These are phyloP conservation scores for Inosperma sp. DNA, from an alignment of 768 basidiomycete species.

Conservation along the genomic window DNA sequence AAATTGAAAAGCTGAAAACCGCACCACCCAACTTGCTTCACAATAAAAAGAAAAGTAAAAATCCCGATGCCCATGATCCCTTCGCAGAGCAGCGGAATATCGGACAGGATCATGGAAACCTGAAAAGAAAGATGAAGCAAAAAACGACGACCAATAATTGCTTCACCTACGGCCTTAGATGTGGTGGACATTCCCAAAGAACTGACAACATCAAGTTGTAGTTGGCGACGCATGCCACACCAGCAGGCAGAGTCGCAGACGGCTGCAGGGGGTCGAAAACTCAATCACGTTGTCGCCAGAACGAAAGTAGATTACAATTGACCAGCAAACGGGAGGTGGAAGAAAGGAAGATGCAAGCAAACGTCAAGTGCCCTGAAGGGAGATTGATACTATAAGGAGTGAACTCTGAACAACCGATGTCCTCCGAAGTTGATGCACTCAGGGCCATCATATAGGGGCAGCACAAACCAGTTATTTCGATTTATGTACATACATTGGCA, in stretches of 20 bases:
- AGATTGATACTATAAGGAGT: too few relatives aligned
- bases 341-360: too few relatives aligned
- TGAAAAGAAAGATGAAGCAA: background rate
- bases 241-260: too few relatives aligned
- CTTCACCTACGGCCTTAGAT: background rate
- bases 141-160: background rate
- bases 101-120: constrained; percentile 57
- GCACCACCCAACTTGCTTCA: constrained; percentile 50
- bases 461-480: too few relatives aligned
- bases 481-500: too few relatives aligned
- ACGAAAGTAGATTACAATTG: constrained; percentile 14
- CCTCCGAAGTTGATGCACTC: too few relatives aligned
- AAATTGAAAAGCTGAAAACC: constrained; percentile 20
- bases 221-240: background rate
- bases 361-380: too few relatives aligned
- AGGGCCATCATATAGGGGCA: too few relatives aligned
- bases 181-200: constrained; percentile 23
- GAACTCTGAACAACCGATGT: too few relatives aligned
- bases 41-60: constrained; percentile 50
- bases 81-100: constrained; percentile 63
- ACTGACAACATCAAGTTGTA: constrained; percentile 8
- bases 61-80: constrained; percentile 62
- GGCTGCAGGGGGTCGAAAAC: too few relatives aligned
- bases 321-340: constrained; percentile 7
- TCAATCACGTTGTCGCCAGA: constrained; percentile 16